Evolutionary conservation across 2,329 filamentous ascomycete genomes (phyloP).

Genomic region (Venturia asperata): DNA sequence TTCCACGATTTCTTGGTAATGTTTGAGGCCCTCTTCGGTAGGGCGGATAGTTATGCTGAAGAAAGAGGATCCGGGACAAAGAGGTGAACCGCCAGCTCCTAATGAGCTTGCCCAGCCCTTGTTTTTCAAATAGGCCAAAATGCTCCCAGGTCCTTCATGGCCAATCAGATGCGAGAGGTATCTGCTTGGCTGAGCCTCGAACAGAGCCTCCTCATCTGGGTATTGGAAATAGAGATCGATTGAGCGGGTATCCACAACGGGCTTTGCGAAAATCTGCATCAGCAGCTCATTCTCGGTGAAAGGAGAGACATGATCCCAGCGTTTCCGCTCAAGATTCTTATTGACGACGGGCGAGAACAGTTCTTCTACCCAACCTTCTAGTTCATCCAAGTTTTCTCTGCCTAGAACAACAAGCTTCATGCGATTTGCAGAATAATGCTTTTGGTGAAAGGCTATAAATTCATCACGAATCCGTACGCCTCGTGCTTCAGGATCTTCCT

Average conservation of each 20-base stretch:
- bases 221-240: conserved; percentile 78
- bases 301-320: conserved; percentile 58
- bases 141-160: conserved; percentile 86
- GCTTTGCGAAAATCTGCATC: conserved; percentile 78
- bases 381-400: conserved; percentile 69
- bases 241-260: conserved; percentile 79
- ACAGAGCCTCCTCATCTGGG: conserved; percentile 73
- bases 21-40: conserved; percentile 75
- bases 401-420: conserved; percentile 91
- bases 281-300: conserved; percentile 54
- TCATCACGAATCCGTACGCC: conserved; percentile 82
- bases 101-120: conserved; percentile 86
- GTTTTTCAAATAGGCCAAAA: conserved; percentile 80
- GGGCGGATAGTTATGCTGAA: conserved; percentile 74
- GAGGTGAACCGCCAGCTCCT: conserved; percentile 64
- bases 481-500: conserved; percentile 68
- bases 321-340: conserved; percentile 64
- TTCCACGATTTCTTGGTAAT: conserved; percentile 77
- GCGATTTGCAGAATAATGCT: conserved; percentile 84
- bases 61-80: conserved; percentile 74
- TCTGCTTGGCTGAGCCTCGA: conserved; percentile 71
- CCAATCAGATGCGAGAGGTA: conserved; percentile 87
- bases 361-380: conserved; percentile 78
- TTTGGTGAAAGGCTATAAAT: conserved; percentile 86
- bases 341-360: conserved; percentile 76